Evolutionary conservation across 1,284 basidiomycete genomes (phyloP).

Genomic region (Singerocomus rubriflavus): DNA sequence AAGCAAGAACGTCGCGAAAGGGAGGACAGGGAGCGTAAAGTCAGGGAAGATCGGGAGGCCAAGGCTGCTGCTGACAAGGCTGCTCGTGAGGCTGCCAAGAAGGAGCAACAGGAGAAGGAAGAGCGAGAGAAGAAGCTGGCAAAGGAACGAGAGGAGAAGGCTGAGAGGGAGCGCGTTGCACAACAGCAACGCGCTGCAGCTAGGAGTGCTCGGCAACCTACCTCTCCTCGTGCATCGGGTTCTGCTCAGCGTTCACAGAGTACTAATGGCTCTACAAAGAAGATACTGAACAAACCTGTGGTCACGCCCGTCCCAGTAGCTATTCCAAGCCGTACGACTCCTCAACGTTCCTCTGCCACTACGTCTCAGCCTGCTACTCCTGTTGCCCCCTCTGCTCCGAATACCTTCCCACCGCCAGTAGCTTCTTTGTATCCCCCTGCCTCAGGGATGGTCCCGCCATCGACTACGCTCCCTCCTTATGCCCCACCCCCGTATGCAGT

Average conservation of each 20-base stretch:
- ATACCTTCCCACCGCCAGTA: constrained; percentile 33
- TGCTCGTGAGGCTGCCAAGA: constrained; percentile 41
- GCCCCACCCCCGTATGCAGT: constrained; percentile 46
- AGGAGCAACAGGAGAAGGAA: constrained; percentile 59
- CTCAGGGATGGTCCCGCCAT: constrained; percentile 44
- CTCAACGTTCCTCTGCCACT: constrained; percentile 27
- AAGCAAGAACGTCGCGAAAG: constrained; percentile 64
- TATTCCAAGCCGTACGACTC: constrained; percentile 27
- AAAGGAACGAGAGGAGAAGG: constrained; percentile 61
- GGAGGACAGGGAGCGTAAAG: constrained; percentile 60
- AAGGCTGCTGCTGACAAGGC: constrained; percentile 53
- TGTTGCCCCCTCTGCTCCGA: constrained; percentile 29
- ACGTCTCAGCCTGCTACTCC: constrained; percentile 36
- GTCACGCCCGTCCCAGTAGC: constrained; percentile 29
- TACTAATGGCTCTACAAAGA: constrained; percentile 47
- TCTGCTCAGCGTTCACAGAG: constrained; percentile 44
- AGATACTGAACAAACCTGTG: constrained; percentile 45
- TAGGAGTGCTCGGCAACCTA: constrained; percentile 42
- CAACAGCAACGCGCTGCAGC: constrained; percentile 41
- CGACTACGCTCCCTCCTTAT: constrained; percentile 47
- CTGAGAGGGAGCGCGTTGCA: constrained; percentile 44
- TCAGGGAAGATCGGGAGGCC: constrained; percentile 54
- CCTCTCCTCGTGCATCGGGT: constrained; percentile 51
- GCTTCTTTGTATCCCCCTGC: constrained; percentile 47
- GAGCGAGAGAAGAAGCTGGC: constrained; percentile 55